A percentile compares a stretch with the other conserved stretches of the same genome.
phyloP scores from a whole-genome alignment of 2,329 filamentous ascomycete genomes.

The Aspergillus fructus region DNA sequence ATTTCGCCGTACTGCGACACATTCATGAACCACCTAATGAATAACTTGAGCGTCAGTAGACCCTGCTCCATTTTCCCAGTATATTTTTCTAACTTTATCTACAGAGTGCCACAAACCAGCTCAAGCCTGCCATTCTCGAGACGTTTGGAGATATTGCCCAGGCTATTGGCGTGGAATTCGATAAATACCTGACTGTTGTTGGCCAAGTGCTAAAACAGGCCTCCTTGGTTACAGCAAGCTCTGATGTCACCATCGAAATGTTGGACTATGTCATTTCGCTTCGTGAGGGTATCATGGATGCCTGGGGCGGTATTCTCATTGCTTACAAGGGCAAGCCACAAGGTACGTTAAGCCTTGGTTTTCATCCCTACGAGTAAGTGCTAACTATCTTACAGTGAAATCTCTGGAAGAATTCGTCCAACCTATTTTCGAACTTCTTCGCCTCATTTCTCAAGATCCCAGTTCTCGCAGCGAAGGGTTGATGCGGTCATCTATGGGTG shows the following conservation, averaged over 20 bases:
- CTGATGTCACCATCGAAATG: slow-evolving; percentile 89
- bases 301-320: slow-evolving; percentile 94
- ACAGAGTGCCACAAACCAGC: slow-evolving; percentile 83
- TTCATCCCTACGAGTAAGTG: slow-evolving; percentile 30
- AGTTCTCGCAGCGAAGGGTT: slow-evolving; percentile 83
- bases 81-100: slow-evolving; percentile 34
- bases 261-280: slow-evolving; percentile 93
- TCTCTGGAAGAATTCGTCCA: slow-evolving; percentile 65
- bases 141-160: slow-evolving; percentile 98
- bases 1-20: slow-evolving; percentile 93
- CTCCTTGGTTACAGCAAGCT: slow-evolving; percentile 72
- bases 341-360: slow-evolving; percentile 27
- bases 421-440: slow-evolving; percentile 83
- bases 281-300: slow-evolving; percentile 97
- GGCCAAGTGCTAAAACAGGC: slow-evolving; percentile 94
- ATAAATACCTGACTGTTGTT: slow-evolving; percentile 88
- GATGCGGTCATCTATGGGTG: slow-evolving; percentile 93
- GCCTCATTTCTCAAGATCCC: slow-evolving; percentile 73
- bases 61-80: not conserved
- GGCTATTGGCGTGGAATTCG: slow-evolving; percentile 87
- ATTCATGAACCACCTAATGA: slow-evolving; percentile 97
- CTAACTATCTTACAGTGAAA: slow-evolving; percentile 59
- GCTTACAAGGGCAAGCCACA: slow-evolving; percentile 73
- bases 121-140: slow-evolving; percentile 96
- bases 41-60: slow-evolving; percentile 71